Base-by-base conservation (phyloP, 805 yeast species). In the Candida broadrunensis region DNA sequence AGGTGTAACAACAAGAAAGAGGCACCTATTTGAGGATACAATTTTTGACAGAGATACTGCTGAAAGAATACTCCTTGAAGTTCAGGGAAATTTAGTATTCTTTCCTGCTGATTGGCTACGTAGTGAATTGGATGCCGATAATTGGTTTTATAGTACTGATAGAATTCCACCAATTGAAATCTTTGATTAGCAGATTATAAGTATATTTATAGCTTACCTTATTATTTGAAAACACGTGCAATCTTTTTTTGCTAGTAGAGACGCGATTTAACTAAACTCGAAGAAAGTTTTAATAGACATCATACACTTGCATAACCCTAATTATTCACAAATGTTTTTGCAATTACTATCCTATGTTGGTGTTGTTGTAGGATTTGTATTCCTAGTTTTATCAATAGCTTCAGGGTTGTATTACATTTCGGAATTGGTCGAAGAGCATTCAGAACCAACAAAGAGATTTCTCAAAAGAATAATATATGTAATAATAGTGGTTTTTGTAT, bases 121-220 rank as follows among this genome's bases (percentile, higher is more conserved):
- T 51, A 77, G 81, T 43, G 99, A 93, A 62, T 78, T 89, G 23
- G 96, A 90, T 42, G 79, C 87, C 5, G 91, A 88, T 9, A 93
- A 95, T 56, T 91, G 98, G 98, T 90, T 89, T 60, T 90, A 88
- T 69, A 88, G 84, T 52, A 83, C 95, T 37, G 99, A 93, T 57
- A 80, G 96, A 54, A 70, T 93, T 20, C 97, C 98, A 4, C 99
- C 99, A 1, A 80, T 93, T 41, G 98, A 93, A 57, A 91, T 93
- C 39, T 93, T 86, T 60, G 91, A 89, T 54, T 88, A 52, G 36
- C 9, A 21, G 24, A n/a, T n/a, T n/a, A n/a, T n/a, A n/a, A n/a
- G n/a, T n/a, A n/a, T n/a, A n/a, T n/a, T n/a, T n/a, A n/a, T n/a
- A n/a, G n/a, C n/a, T n/a, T n/a, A n/a, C n/a, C n/a, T n/a, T n/a